Conservation (phyloP, 768 basidiomycete genomes). For the Phanerochaete carnosa region DNA sequence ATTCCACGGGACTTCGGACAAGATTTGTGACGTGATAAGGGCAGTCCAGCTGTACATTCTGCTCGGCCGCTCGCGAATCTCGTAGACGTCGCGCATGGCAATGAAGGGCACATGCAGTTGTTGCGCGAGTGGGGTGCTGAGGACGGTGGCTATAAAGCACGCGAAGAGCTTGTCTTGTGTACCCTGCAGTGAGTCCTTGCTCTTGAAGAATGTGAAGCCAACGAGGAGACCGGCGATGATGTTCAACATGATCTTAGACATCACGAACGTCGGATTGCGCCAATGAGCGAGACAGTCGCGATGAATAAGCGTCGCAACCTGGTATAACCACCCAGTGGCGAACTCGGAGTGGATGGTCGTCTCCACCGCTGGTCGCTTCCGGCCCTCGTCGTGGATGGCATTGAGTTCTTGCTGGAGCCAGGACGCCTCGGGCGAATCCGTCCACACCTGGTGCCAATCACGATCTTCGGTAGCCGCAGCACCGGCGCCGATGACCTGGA, state of each 20-base stretch:
- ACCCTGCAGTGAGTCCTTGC: constrained; percentile 35
- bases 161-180: constrained; percentile 43
- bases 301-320: constrained; percentile 28
- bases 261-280: constrained; percentile 38
- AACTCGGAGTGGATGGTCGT: constrained; percentile 27
- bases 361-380: constrained; percentile 22
- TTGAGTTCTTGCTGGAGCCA: constrained; percentile 40
- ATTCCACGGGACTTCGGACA: constrained; percentile 36
- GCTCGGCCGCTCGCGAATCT: constrained; percentile 39
- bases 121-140: constrained; percentile 34
- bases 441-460: constrained; percentile 54
- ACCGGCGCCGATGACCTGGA: constrained; percentile 57
- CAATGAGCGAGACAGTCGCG: constrained; percentile 33
- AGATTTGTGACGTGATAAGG: constrained; percentile 31
- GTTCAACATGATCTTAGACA: constrained; percentile 37
- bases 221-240: constrained; percentile 32
- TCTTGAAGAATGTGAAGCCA: constrained; percentile 41
- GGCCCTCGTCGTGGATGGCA: constrained; percentile 37
- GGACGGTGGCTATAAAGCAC: constrained; percentile 32
- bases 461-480: constrained; percentile 38
- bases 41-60: constrained; percentile 41
- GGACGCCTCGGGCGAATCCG: constrained; percentile 37
- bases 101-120: constrained; percentile 43
- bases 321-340: constrained; percentile 37
- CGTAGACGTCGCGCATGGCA: constrained; percentile 34